phyloP scores from a whole-genome alignment of 2,329 filamentous ascomycete genomes.

The Gaeumannomyces sp. region DNA sequence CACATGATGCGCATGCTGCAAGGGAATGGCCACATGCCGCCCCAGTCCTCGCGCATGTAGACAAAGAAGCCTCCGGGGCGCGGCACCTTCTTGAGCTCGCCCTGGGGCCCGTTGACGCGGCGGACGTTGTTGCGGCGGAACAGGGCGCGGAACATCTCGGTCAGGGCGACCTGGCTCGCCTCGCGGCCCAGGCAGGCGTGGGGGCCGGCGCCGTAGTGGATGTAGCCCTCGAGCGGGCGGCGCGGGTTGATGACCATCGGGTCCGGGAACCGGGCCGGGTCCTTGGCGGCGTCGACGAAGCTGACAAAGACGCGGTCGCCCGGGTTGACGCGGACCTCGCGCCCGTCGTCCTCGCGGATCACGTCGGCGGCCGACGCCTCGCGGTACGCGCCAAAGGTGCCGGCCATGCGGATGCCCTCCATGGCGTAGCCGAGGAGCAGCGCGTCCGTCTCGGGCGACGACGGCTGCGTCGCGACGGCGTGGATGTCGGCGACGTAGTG shows the following conservation, averaged over 20 bases:
- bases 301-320: slow-evolving; percentile 59
- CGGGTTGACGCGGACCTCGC: slow-evolving; percentile 42
- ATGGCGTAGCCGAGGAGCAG: slow-evolving; percentile 62
- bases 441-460: slow-evolving; percentile 52
- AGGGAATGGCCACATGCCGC: slow-evolving; percentile 40
- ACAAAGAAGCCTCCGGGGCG: slow-evolving; percentile 47
- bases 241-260: slow-evolving; percentile 55
- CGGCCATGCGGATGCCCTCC: slow-evolving; percentile 65
- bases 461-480: slow-evolving; percentile 47
- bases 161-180: slow-evolving; percentile 54
- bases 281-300: slow-evolving; percentile 48
- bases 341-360: slow-evolving; percentile 40
- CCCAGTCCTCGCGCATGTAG: slow-evolving; percentile 63
- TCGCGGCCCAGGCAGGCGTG: slow-evolving; percentile 58
- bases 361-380: slow-evolving; percentile 40
- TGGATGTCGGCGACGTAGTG: slow-evolving; percentile 55
- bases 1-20: slow-evolving; percentile 48
- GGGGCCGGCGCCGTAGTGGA: slow-evolving; percentile 57
- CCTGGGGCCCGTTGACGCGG: slow-evolving; percentile 56
- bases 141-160: slow-evolving; percentile 61
- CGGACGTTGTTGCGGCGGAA: slow-evolving; percentile 56
- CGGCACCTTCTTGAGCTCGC: slow-evolving; percentile 59
- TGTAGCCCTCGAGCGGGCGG: slow-evolving; percentile 57
- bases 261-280: slow-evolving; percentile 53
- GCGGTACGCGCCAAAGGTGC: slow-evolving; percentile 56